Conservation (phyloP, 768 basidiomycete species). For the Epithele typhae region DNA sequence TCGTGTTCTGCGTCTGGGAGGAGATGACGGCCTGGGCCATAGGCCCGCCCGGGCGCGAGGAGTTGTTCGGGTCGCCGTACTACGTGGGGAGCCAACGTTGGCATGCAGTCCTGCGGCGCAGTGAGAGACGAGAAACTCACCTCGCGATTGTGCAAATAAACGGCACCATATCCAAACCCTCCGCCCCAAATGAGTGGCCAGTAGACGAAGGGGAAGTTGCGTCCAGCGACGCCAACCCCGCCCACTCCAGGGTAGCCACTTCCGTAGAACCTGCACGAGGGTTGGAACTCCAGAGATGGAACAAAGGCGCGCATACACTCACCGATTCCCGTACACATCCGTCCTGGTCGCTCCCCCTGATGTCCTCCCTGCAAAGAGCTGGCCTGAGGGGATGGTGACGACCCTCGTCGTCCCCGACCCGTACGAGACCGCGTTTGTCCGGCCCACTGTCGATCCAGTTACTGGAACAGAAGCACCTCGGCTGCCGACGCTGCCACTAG, state of each 20-base stretch:
- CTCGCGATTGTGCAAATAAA: slow-evolving; percentile 36
- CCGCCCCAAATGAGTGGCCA: slow-evolving; percentile 59
- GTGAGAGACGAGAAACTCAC: slow-evolving; percentile 23
- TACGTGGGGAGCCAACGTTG: too few species aligned
- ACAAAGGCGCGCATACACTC: neutral
- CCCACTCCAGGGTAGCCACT: slow-evolving; percentile 56
- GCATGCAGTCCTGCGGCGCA: too few species aligned
- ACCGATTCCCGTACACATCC: slow-evolving; percentile 8
- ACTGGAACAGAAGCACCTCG: slow-evolving; percentile 15
- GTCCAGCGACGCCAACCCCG: slow-evolving; percentile 42
- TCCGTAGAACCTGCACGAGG: slow-evolving; percentile 43
- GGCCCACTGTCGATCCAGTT: slow-evolving; percentile 19
- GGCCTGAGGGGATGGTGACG: slow-evolving; percentile 24
- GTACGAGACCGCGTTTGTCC: slow-evolving; percentile 21
- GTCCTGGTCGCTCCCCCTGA: slow-evolving; percentile 49
- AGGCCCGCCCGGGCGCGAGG: slow-evolving; percentile 32
- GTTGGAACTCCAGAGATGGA: neutral
- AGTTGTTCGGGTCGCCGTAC: slow-evolving; percentile 33
- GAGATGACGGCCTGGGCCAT: slow-evolving; percentile 24
- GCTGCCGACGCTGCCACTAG: slow-evolving; percentile 2
- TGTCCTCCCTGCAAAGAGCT: slow-evolving; percentile 31
- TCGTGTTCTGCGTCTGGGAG: slow-evolving; percentile 20
- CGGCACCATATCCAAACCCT: slow-evolving; percentile 23
- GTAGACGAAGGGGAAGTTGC: slow-evolving; percentile 60
- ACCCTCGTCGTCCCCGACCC: slow-evolving; percentile 22